Evolutionary conservation across 2,329 filamentous ascomycete species (phyloP), one percentile per base, ranked within the genome.

Genomic region (Phaeophleospora eucalypticola): DNA sequence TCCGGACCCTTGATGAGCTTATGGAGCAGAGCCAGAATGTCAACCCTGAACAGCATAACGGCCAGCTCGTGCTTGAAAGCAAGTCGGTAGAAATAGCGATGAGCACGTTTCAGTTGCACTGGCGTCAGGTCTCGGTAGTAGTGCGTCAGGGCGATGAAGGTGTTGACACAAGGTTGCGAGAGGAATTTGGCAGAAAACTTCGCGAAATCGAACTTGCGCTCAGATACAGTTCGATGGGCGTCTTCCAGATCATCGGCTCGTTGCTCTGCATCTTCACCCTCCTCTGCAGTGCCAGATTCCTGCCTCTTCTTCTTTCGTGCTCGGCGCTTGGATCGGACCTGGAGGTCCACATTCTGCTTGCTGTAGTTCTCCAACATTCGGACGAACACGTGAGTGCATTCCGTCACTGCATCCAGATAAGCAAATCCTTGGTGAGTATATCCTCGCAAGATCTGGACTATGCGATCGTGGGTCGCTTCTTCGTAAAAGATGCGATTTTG

Each of bases 401-500:
- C 91, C 1, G 91, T 97, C 48, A 86, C 84, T 4, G 90, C 86
- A 67, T 98, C 90, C 1, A 98, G 77, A 58, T 96, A 98, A 45
- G 89, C 87, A 58, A 96, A 93, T 0, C 88, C 87, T 69, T 97
- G 93, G 50, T 91, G 88, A 57, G 94, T 95, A 71, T 94, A 97
- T n/a, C 79, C 84, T 53, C 85, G 79, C 1, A 91, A 76, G 43
- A 96, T 86, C 49, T 83, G 80, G 21, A 91, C 79, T 42, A 98
- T 80, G 18, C 87, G 79, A 52, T 98, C 91, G 61, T 98, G 90
- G 0, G 90, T 96, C 0, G 87, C 81, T 63, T 97, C 89, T 68
- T 98, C 93, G 69, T 98, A 98, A 66, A 98, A 98, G n/a, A 98
- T 88, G 51, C 91, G 87, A 60, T 86, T 94, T 43, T 95, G 81